Evolutionary conservation across 73 alveolate genomes (phyloP).

Genomic region (Blepharisma japonicum): DNA sequence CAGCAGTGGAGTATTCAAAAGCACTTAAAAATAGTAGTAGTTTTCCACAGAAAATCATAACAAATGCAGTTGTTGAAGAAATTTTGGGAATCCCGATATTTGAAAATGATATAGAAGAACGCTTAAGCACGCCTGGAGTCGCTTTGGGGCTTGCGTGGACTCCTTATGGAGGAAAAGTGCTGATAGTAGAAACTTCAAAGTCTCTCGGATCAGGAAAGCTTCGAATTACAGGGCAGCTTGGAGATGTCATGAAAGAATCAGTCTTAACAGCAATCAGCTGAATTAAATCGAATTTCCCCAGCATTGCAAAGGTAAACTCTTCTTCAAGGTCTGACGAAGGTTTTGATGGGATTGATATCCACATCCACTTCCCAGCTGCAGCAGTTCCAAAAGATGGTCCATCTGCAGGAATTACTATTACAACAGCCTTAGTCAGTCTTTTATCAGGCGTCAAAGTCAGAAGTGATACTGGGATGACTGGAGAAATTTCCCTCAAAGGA

Average conservation of each 20-base stretch:
- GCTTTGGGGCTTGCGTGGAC: constrained; percentile 90
- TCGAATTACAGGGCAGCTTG: constrained; percentile 82
- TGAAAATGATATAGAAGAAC: constrained; percentile 50
- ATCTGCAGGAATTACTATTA: constrained; percentile 87
- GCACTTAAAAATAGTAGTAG: not conserved
- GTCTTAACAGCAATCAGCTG: constrained; percentile 80
- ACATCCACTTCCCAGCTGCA: constrained; percentile 92
- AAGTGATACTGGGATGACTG: constrained; percentile 85
- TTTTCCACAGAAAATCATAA: constrained; percentile 18
- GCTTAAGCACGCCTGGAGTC: constrained; percentile 74
- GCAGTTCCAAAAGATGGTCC: constrained; percentile 96
- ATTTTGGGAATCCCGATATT: constrained; percentile 76
- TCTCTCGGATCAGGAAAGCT: constrained; percentile 71
- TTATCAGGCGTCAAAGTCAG: constrained; percentile 71
- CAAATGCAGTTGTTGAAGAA: constrained; percentile 54
- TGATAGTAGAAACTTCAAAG: constrained; percentile 73
- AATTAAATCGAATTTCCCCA: constrained; percentile 71
- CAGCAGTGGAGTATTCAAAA: constrained; percentile 61
- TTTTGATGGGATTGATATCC: constrained; percentile 74
- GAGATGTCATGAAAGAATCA: constrained; percentile 90
- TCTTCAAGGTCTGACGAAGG: constrained; percentile 35
- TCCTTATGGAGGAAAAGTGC: constrained; percentile 78
- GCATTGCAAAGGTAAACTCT: constrained; percentile 34
- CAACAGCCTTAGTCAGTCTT: constrained; percentile 82
- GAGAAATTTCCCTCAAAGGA: constrained; percentile 80